Evolutionary conservation across 345 rosid species (phyloP).

Genomic region (Populus tremula): DNA sequence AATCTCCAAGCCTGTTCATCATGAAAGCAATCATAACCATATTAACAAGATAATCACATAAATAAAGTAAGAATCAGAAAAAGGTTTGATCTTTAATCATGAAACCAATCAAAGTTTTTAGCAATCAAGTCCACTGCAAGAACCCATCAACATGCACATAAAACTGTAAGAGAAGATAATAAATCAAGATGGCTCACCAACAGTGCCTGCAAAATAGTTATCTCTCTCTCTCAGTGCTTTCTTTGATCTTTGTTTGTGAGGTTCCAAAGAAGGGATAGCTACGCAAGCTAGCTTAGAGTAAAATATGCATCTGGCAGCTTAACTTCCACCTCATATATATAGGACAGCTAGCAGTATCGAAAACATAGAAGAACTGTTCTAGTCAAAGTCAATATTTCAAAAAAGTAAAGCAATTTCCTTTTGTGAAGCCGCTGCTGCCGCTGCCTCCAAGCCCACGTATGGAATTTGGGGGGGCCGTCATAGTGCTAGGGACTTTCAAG

Average conservation of each 20-base stretch:
- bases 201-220: neutral
- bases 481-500: conserved; percentile 20
- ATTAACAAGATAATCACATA: neutral
- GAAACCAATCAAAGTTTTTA: neutral
- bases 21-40: neutral
- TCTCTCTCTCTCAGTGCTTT: neutral
- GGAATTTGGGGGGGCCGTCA: neutral
- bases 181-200: neutral
- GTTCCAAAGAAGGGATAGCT: neutral
- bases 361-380: conserved; percentile 7
- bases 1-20: conserved; percentile 5
- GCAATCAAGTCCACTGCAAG: neutral
- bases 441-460: neutral
- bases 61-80: neutral
- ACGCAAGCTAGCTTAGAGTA: neutral
- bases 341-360: conserved; percentile 9
- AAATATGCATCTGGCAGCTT: neutral
- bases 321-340: neutral
- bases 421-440: neutral
- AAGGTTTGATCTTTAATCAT: neutral
- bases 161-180: neutral
- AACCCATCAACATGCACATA: neutral
- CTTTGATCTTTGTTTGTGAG: neutral
- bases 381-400: conserved; percentile 13
- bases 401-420: neutral